Base-by-base conservation (phyloP, 768 basidiomycete species). In the Vishniacozyma victoriae region DNA sequence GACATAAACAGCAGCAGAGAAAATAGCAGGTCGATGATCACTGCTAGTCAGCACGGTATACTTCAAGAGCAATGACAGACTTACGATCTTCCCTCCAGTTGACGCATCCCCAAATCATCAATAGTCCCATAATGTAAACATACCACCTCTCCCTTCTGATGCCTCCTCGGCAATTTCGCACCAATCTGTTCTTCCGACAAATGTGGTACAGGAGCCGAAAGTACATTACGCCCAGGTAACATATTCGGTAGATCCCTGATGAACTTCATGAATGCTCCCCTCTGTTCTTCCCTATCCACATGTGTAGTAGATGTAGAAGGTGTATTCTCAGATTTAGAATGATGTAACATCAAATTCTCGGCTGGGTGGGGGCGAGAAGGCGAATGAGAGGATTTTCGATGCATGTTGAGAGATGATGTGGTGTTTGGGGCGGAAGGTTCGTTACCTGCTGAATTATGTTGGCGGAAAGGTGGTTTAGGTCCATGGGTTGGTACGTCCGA, bases 11-110 rank as follows among this genome's bases (percentile, higher is more conserved):
- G 66, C 66, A 3, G 61, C 68, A 2, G 64, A 54, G 50, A 72
- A 72, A 43, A 72, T 66, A 9, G 69, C 64, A 6, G 70, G 70
- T 35, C 70, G 49, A 58, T 72, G 70, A 60, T 72, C 70, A 5
- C 64, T 67, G 26, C 18, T 15, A 15, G 19, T 48, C 44, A 43
- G 33, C 25, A n/a, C 19, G 41, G 36, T 31, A 20, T n/a, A n/a
- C n/a, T 9, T 33, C 29, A 9, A n/a, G 29, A 9, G 27, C 11
- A 42, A 27, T 20, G n/a, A n/a, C n/a, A 4, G 15, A 64, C 62
- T 52, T 37, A 64, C 62, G 64, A 65, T 56, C 70, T 51, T 14
- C 70, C 70, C 43, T 72, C 70, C 12, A 72, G 43, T 26, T 35
- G 46, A 41, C 70, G 54, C 70, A 72, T 72, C 1, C 60, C 70